These are phyloP conservation scores for Lycium barbarum DNA, from an alignment of 257 asterid genomes.

Conservation along the genomic window DNA sequence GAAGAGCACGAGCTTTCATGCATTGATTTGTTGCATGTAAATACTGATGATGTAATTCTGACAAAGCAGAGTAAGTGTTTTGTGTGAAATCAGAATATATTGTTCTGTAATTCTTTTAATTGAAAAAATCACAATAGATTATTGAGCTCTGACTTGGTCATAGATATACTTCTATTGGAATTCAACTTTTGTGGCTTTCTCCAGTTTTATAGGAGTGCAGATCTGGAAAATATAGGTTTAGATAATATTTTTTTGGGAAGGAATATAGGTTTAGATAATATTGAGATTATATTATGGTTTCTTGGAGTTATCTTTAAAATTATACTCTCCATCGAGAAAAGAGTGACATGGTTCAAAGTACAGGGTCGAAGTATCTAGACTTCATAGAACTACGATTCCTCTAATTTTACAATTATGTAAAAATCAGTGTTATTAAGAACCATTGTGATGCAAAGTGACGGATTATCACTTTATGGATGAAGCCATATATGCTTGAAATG, in stretches of 20 bases:
- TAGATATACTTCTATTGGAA: background rate
- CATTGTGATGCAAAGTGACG: background rate
- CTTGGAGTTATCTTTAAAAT: background rate
- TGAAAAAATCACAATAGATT: background rate
- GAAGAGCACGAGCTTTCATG: conserved; percentile 83
- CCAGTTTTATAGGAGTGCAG: too few species aligned
- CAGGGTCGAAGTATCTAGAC: conserved; percentile 15
- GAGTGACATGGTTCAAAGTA: conserved; percentile 12
- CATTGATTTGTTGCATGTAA: conserved; percentile 74
- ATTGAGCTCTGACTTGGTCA: conserved; percentile 19
- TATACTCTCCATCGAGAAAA: background rate
- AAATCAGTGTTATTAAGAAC: conserved; percentile 11
- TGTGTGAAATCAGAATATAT: background rate
- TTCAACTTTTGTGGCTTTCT: too few species aligned
- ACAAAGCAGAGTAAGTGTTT: conserved; percentile 79
- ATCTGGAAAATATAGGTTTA: too few species aligned
- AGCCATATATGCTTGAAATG: background rate
- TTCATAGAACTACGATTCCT: conserved; percentile 5
- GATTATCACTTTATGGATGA: background rate
- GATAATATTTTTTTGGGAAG: too few species aligned
- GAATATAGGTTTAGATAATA: conserved; percentile 4
- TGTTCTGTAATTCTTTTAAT: conserved; percentile 18
- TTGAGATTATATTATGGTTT: conserved; percentile 14
- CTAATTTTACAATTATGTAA: background rate
- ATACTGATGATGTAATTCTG: conserved; percentile 79